Evolutionary conservation across 106 monocot genomes (phyloP), one percentile per base, ranked within the genome.

Genomic region (Allium sativum): DNA sequence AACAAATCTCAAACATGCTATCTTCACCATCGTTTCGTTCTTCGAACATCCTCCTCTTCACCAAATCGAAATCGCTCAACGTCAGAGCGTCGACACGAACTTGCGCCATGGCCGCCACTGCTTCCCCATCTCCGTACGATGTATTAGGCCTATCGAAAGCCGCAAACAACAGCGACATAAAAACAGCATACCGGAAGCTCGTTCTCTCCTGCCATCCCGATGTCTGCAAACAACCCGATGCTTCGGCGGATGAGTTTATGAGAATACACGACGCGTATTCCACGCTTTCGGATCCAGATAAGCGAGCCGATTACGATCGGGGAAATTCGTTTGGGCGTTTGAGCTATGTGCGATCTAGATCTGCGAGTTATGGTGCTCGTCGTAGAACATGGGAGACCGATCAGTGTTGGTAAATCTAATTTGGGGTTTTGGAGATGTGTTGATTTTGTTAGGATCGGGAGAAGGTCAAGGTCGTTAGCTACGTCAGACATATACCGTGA

Each of bases 191-290:
- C 4, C 48, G 48, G 48, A 48, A 48, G 48, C 48, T 48, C 3
- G 48, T 48, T 1, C 48, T 48, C 12, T 48, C 48, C 12, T 48
- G 48, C 48, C 48, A 48, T 15, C 48, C 48, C 10, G 48, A 48
- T 48, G 48, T 48, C 12, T 48, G 48, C 48, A 48, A 48, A 15
- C 12, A 15, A 48, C 15, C 4, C 2, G 15, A 10, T 21, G 0
- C 45, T 11, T 17, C 72, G 0, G 44, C 64, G 7, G 72, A 72
- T n/a, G 72, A 72, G 44, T 72, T 72, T 44, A 72, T 72, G 44
- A 19, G 64, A 40, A 43, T 72, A 3, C 72, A 72, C 12, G 64
- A 42, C 1, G 72, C 72, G 13, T 72, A 72, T 55, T 72, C 72
- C 0, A 72, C 72, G 31, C 72, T 72, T 17, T 72, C 72, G 2